Evolutionary conservation across 345 rosid species (phyloP), one percentile per base, ranked within the genome.

Genomic region (Nephelium lappaceum): DNA sequence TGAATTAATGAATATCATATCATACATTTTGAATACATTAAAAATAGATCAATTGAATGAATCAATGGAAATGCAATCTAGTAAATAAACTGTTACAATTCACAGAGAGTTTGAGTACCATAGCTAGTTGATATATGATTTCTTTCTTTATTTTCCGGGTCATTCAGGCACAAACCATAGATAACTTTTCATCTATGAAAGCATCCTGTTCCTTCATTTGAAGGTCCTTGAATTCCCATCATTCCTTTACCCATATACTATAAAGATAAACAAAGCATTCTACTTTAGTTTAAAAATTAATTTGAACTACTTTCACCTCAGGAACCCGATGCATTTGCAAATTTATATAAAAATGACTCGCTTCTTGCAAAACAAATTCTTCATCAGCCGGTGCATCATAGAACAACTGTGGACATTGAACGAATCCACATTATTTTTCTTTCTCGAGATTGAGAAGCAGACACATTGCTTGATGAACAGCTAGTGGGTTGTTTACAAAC

Each of bases 131-230:
- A 80, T 41, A 79, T 55, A 55, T n/a, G n/a, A n/a, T n/a, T n/a
- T n/a, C n/a, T n/a, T n/a, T 72, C 81, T 61, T 75, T 18, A 6
- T 31, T 67, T 39, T 74, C 77, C 15, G 68, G 11, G 16, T 86
- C 87, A 2, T 82, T 69, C 0, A 88, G 83, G 60, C 80, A 77
- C 1, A 77, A 57, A 6, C 93, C 92, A n/a, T 91, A 93, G 1
- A 93, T 88, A 21, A 89, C 89, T 85, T 87, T 84, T 74, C 92
- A 78, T 43, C 88, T 85, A 38, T 85, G 93, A 42, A 92, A 87
- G 31, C 97, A 84, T 66, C 97, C 95, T 2, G 97, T 80, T 6
- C 93, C 97, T 0, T 5, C 62, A 27, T 92, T 92, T 0, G 27
- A 2, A 0, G 88, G 75, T 49, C 93, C 93, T 84, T 88, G 92